Evolutionary conservation across 1,139 yeast genomes (phyloP).

Genomic region (Suhomyces bokatorum): DNA sequence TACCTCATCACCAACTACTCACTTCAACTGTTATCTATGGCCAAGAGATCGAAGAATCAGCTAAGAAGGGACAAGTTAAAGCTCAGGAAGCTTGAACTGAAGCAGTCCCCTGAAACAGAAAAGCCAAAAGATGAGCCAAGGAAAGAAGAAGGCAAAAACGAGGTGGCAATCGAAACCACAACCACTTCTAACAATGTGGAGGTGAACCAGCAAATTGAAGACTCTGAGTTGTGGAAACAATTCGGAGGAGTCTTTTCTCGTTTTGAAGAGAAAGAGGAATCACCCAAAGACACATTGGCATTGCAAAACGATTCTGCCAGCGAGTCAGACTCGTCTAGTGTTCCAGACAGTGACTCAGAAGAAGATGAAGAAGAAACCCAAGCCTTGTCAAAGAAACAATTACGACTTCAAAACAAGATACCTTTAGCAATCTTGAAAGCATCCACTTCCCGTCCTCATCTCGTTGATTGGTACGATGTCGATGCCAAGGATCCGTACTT

Average conservation of each 20-base stretch:
- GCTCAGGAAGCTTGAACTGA: slow-evolving; percentile 38
- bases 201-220: neutral
- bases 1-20: neutral
- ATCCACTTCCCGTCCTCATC: slow-evolving; percentile 59
- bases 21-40: neutral
- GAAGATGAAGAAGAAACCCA: slow-evolving; percentile 13
- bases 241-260: slow-evolving; percentile 44
- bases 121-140: no score
- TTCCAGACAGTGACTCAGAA: slow-evolving; percentile 15
- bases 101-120: neutral
- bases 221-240: slow-evolving; percentile 22
- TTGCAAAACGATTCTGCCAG: slow-evolving; percentile 1
- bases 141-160: neutral
- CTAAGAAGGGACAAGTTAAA: slow-evolving; percentile 62
- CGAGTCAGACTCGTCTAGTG: slow-evolving; percentile 10
- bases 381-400: slow-evolving; percentile 42
- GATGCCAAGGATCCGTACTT: slow-evolving; percentile 80
- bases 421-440: slow-evolving; percentile 72
- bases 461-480: slow-evolving; percentile 84
- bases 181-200: neutral
- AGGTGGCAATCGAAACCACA: neutral
- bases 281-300: slow-evolving; percentile 17
- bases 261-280: slow-evolving; percentile 35
- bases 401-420: slow-evolving; percentile 53
- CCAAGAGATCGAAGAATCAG: slow-evolving; percentile 56